Conservation (phyloP, 352 stramenopile species). For the Globisporangium canariense region DNA sequence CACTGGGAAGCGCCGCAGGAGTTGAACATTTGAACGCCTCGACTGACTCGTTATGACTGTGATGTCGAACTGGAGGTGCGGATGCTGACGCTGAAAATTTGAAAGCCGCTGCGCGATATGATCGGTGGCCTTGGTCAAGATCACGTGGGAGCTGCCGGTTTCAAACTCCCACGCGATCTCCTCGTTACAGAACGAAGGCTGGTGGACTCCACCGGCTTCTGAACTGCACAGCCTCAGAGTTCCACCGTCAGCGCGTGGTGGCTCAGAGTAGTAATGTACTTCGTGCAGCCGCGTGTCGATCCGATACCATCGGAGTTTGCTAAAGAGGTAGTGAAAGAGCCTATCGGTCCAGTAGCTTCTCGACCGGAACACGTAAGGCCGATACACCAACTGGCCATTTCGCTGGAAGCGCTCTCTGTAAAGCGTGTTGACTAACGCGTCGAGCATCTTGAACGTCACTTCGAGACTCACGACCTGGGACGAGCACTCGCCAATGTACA, state of each 20-base stretch:
- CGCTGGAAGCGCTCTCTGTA: constrained; percentile 8
- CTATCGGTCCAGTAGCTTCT: constrained; percentile 30
- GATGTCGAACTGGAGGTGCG: constrained; percentile 27
- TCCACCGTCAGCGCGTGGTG: neutral
- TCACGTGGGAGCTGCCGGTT: neutral
- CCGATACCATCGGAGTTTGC: constrained; percentile 12
- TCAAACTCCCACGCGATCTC: constrained; percentile 22
- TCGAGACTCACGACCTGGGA: constrained; percentile 14
- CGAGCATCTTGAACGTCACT: constrained; percentile 35
- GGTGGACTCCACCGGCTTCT: constrained; percentile 11
- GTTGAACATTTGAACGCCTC: neutral
- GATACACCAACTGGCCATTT: neutral
- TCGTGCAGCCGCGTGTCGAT: constrained; percentile 25
- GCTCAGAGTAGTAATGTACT: constrained; percentile 17
- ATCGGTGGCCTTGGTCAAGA: constrained; percentile 11
- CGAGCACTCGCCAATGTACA: constrained; percentile 20
- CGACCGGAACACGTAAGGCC: constrained; percentile 14
- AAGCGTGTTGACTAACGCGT: constrained; percentile 22
- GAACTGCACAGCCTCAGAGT: neutral
- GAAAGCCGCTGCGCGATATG: constrained; percentile 29
- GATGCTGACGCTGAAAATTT: constrained; percentile 23
- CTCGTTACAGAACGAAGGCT: constrained; percentile 3
- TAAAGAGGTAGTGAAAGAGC: constrained; percentile 23
- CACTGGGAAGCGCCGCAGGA: neutral
- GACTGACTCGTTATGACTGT: constrained; percentile 18